Base-by-base conservation (phyloP, 2,329 filamentous ascomycete genomes). In the Emergomyces orientalis region DNA sequence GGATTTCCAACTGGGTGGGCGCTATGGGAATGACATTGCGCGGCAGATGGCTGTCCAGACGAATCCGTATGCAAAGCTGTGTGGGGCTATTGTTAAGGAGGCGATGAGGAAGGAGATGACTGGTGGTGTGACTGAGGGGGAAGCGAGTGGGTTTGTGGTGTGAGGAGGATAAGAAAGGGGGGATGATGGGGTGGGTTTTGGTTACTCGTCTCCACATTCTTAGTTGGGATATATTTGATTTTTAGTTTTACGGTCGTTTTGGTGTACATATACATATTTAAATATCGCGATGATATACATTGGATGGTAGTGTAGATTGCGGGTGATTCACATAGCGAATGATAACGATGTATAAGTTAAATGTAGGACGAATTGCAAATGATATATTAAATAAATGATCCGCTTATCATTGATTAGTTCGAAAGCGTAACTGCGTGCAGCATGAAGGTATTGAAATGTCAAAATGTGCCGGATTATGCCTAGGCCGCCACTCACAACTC, bases 51-150 rank as follows among this genome's bases (percentile, higher is more conserved):
- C 82, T 17, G 83, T 86, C 19, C 77, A 81, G 71, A 85, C 83
- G 57, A 86, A 86, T 74, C 84, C 84, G 37, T 84, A 86, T 73
- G 82, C 83, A 39, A 85, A 84, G 73, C 80, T 86, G 75, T 86
- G 83, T 71, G 84, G 83, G 4, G 81, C 78, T 1, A 85, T 86
- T 70, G 84, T 86, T 13, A 82, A 81, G 74, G 81, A 85, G 72
- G 83, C 83, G 17, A 74, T 86, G 74, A 78, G 73, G 67, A 82
- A 82, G 71, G 83, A 86, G 73, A 75, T 79, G 61, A 47, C n/a
- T 5, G 45, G n/a, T 25, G 45, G n/a, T 11, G n/a, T 11, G 75
- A 72, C 49, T 71, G 74, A 54, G 65, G 51, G 52, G 39, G 60
- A 61, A 61, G 37, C 19, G 2, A 34, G 52, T 30, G 61, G 55